Evolutionary conservation across 179 eudicot species (phyloP).

Genomic region (Patellifolia procumbens): DNA sequence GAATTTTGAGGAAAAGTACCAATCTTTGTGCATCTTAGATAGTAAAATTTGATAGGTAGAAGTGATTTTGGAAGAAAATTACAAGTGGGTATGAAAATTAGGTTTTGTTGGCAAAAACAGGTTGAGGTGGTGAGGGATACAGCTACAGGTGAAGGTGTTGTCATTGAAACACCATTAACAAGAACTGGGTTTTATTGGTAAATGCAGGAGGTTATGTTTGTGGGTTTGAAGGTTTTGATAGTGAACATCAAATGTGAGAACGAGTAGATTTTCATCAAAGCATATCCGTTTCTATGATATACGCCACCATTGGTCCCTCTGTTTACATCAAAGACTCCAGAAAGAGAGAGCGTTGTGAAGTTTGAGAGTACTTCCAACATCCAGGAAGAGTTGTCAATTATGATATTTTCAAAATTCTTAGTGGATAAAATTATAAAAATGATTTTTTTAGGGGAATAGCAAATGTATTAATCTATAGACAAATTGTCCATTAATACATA

Average conservation of each 20-base stretch:
- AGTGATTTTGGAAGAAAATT: constrained; percentile 27
- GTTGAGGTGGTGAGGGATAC: constrained; percentile 36
- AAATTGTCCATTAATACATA: no score
- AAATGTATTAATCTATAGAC: no score
- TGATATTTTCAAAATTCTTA: no score
- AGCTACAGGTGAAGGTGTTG: constrained; percentile 43
- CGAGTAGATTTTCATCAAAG: not conserved
- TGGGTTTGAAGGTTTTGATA: no score
- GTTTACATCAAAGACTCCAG: no score
- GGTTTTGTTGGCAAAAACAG: constrained; percentile 25
- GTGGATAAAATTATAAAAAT: no score
- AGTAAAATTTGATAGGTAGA: constrained; percentile 35
- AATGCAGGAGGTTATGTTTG: not conserved
- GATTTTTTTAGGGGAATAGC: no score
- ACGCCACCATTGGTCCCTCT: not conserved
- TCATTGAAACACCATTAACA: constrained; percentile 45
- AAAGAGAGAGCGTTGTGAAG: not conserved
- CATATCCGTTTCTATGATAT: not conserved
- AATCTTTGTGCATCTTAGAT: constrained; percentile 27
- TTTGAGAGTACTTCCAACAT: not conserved
- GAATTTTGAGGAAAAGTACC: constrained; percentile 30
- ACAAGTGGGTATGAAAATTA: constrained; percentile 24
- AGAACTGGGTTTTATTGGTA: not conserved
- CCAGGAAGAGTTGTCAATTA: not conserved
- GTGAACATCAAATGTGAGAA: not conserved